A percentile compares a stretch with the other conserved stretches of the same genome.
phyloP scores from a whole-genome alignment of 2,329 filamentous ascomycete genomes.

The Leptographium radiaticola region DNA sequence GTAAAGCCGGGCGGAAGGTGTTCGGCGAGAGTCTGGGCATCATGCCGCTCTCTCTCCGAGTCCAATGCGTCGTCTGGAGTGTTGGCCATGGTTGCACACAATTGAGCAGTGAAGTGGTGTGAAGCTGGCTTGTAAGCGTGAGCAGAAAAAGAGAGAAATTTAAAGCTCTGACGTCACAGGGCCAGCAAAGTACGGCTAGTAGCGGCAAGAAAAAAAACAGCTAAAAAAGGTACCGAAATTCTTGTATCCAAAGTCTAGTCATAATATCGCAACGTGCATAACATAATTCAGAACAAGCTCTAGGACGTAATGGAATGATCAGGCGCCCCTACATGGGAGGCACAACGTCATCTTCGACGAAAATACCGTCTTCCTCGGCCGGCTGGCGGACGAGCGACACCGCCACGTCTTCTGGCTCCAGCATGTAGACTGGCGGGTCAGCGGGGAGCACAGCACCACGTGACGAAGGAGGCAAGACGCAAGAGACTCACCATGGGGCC shows the following conservation, averaged over 20 bases:
- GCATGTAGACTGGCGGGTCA: slow-evolving; percentile 9
- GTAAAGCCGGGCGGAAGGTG: slow-evolving; percentile 22
- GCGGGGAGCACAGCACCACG: neutral
- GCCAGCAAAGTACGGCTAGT: neutral
- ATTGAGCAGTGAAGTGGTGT: no score
- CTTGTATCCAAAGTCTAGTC: neutral
- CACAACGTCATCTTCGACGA: neutral
- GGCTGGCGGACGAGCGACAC: neutral
- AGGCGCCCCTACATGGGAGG: neutral
- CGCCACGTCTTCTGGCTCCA: neutral
- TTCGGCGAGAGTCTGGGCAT: slow-evolving; percentile 16
- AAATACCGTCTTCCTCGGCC: neutral
- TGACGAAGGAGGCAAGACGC: neutral
- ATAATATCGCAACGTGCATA: neutral
- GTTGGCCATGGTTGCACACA: no score
- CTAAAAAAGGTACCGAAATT: neutral
- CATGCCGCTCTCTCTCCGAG: slow-evolving; percentile 4
- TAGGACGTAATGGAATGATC: no score
- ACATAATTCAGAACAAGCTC: neutral
- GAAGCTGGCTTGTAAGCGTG: neutral
- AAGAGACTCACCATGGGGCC: slow-evolving; percentile 53
- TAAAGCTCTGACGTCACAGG: neutral
- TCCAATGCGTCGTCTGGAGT: slow-evolving; percentile 1
- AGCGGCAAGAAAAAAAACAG: neutral
- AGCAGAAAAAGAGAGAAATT: neutral